A percentile compares a stretch with the other conserved stretches of the same genome.
Evolutionary conservation across 331 rosid species (phyloP).

Genomic region (Malus hybrid): DNA sequence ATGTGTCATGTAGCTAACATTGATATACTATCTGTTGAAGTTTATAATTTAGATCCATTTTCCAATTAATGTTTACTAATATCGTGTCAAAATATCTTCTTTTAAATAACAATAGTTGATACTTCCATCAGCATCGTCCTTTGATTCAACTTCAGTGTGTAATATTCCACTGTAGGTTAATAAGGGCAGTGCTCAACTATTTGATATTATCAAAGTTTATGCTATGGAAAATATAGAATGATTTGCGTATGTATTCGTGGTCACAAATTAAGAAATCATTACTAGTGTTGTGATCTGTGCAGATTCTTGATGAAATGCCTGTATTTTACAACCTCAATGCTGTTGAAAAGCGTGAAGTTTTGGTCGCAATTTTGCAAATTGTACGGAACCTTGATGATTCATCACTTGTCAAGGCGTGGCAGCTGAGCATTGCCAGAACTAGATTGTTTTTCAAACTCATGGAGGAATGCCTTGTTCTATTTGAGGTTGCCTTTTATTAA

Average conservation of each 20-base stretch:
- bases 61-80: background rate
- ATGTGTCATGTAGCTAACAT: background rate
- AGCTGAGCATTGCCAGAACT: conserved; percentile 90
- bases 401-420: conserved; percentile 95
- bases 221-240: background rate
- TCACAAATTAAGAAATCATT: background rate
- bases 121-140: background rate
- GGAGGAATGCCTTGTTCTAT: conserved; percentile 84
- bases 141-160: background rate
- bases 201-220: background rate
- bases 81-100: background rate
- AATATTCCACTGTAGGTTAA: background rate
- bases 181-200: background rate
- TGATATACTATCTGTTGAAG: background rate
- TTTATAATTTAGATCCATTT: background rate
- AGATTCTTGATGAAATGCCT: conserved; percentile 99
- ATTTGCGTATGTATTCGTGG: background rate
- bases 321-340: conserved; percentile 90
- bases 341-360: conserved; percentile 91
- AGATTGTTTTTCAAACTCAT: conserved; percentile 96
- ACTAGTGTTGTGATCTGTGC: conserved; percentile 26
- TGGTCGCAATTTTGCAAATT: conserved; percentile 79
- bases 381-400: conserved; percentile 91
- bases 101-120: background rate
- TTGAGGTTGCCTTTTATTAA: conserved; percentile 60